Percentiles rank a stretch among this genome's conserved stretches.
Conservation (phyloP, 192 early-diverging fungal species). For the Linnemannia zychae region DNA sequence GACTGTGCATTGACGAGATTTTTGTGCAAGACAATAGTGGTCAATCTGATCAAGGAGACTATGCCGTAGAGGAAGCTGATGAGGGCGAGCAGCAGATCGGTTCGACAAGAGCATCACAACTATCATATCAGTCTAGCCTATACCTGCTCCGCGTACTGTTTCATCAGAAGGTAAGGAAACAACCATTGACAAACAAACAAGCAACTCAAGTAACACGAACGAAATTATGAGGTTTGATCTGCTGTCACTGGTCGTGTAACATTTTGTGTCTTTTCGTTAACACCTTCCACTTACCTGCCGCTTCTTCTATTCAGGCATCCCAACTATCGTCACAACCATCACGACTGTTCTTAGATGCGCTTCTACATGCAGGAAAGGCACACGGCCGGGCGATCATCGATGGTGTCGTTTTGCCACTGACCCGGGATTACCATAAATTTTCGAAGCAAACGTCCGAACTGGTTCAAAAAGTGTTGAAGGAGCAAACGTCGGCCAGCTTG, state of each 20-base stretch:
- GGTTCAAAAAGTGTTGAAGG: slow-evolving; percentile 42
- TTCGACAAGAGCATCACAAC: neutral
- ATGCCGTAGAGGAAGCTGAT: neutral
- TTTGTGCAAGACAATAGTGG: neutral
- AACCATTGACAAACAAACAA: neutral
- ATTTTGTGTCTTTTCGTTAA: neutral
- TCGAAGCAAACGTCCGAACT: slow-evolving; percentile 38
- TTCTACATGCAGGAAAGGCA: slow-evolving; percentile 26
- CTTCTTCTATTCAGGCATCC: slow-evolving; percentile 11
- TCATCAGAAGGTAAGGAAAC: slow-evolving; percentile 17
- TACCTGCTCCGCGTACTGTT: slow-evolving; percentile 17
- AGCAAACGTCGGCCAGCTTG: slow-evolving; percentile 25
- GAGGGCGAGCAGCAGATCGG: neutral
- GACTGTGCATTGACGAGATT: slow-evolving; percentile 31
- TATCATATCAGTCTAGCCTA: slow-evolving; percentile 27
- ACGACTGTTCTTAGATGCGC: slow-evolving; percentile 38
- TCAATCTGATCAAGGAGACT: neutral
- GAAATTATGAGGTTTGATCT: neutral
- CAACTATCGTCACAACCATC: slow-evolving; percentile 34
- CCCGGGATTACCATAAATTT: neutral
- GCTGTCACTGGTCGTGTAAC: neutral
- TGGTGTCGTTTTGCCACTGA: slow-evolving; percentile 29
- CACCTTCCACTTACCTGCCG: neutral
- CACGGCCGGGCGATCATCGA: slow-evolving; percentile 48
- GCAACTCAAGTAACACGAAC: neutral